phyloP scores from a whole-genome alignment of 371 early-diverging fungal genomes.

The Coemansia sp. region DNA sequence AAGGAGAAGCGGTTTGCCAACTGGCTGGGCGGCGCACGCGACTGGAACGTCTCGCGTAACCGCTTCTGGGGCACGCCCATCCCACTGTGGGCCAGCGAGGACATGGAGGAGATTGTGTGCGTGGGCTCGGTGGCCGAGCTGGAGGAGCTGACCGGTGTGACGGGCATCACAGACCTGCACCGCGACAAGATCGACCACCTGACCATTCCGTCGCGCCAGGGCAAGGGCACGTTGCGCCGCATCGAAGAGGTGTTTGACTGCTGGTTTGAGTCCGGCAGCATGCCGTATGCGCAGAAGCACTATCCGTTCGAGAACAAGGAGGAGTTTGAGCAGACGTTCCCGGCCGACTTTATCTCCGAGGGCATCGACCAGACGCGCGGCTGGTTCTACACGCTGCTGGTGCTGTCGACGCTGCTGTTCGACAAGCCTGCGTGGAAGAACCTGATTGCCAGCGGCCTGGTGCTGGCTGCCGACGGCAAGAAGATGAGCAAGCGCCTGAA shows the following conservation, averaged over 20 bases:
- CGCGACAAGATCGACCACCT: slow-evolving; percentile 98
- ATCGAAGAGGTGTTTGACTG: slow-evolving; percentile 99
- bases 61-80: slow-evolving; percentile 99
- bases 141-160: slow-evolving; percentile 84
- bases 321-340: slow-evolving; percentile 86
- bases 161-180: slow-evolving; percentile 95
- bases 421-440: slow-evolving; percentile 99
- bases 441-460: slow-evolving; percentile 98
- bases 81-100: slow-evolving; percentile 98
- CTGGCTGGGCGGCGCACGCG: slow-evolving; percentile 99
- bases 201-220: slow-evolving; percentile 92
- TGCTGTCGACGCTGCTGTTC: slow-evolving; percentile 98
- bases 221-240: slow-evolving; percentile 89
- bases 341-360: slow-evolving; percentile 99
- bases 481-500: slow-evolving; percentile 99
- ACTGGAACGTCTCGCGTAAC: slow-evolving; percentile 99
- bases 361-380: slow-evolving; percentile 99
- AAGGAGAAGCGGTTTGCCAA: slow-evolving; percentile 98
- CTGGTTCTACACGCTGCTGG: slow-evolving; percentile 99
- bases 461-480: slow-evolving; percentile 99
- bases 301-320: slow-evolving; percentile 98
- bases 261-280: slow-evolving; percentile 98
- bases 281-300: slow-evolving; percentile 99
- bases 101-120: slow-evolving; percentile 91
- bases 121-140: slow-evolving; percentile 97